phyloP scores from a whole-genome alignment of 441 rosid genomes.

The Isatis lusitanica region DNA sequence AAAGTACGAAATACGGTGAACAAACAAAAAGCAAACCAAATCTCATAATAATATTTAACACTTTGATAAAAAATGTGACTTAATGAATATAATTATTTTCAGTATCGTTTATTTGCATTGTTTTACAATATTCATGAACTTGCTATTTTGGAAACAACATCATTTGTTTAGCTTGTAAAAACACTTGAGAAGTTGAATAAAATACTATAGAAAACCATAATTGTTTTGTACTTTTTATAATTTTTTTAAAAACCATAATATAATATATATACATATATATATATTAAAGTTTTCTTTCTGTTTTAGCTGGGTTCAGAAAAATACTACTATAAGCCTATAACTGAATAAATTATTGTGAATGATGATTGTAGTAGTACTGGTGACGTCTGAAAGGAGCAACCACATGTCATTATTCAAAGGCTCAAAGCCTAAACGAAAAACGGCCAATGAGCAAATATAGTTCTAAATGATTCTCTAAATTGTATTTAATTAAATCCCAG shows the following conservation, averaged over 20 bases:
- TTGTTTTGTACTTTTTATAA: neutral
- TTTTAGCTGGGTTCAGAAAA: neutral
- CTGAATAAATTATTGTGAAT: neutral
- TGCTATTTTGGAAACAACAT: neutral
- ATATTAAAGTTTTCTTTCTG: too few species aligned
- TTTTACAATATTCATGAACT: neutral
- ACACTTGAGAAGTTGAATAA: too few species aligned
- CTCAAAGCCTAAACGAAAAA: neutral
- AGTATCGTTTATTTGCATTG: too few species aligned
- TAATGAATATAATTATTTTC: too few species aligned
- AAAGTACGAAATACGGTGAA: neutral
- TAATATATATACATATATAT: neutral
- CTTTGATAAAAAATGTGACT: neutral
- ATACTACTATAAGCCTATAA: neutral
- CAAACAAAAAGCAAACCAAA: neutral
- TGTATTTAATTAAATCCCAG: neutral
- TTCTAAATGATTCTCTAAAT: neutral
- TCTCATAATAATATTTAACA: neutral
- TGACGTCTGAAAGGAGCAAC: neutral
- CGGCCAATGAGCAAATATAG: neutral
- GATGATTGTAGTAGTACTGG: neutral
- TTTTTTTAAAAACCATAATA: neutral
- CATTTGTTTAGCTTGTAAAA: too few species aligned
- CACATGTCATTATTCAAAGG: constrained; percentile 1
- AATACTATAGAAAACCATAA: too few species aligned